Evolutionary conservation across 345 rosid genomes (phyloP), one percentile per base, ranked within the genome.

Genomic region (Populus pruinosa): DNA sequence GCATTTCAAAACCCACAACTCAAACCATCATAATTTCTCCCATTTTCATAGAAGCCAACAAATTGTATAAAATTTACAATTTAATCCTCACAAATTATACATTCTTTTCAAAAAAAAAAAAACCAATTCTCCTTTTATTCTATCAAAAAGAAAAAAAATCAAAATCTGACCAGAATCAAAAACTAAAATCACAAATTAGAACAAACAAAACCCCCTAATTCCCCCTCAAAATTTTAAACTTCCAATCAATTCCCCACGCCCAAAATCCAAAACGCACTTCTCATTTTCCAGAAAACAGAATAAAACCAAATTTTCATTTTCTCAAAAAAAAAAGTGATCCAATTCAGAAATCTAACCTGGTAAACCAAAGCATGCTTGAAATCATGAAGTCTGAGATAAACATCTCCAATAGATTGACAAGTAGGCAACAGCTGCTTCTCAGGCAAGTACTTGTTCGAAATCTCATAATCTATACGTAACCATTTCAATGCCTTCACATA

Each of bases 401-500:
- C 85, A 81, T 96, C 99, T 3, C 98, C 97, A 8, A 93, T 91
- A 69, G 94, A 92, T 87, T 96, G 99, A 69, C 99, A 93, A 69
- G 96, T 87, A 31, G 98, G 92, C 35, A 93, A 79, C 85, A 90
- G 76, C 44, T 96, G 92, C 82, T 92, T 92, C 53, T 89, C 91
- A 4, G 93, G 90, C 63, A 96, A 80, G 75, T 86, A 80, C 82
- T 88, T 91, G 14, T 74, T 78, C 8, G 97, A 89, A 71, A 96
- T 74, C 5, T 93, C 92, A 80, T 91, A 91, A 83, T 96, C 98
- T 73, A 88, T 80, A 1, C 96, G 91, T 41, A 93, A 83, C 98
- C 98, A 96, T 76, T 75, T 87, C 82, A 92, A 89, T 43, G 99
- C 96, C 77, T 92, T 90, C 18, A 92, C 96, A 84, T 96, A 93